Evolutionary conservation across 2,329 filamentous ascomycete species (phyloP).

Genomic region (Stagonosporopsis cucurbitacearum): DNA sequence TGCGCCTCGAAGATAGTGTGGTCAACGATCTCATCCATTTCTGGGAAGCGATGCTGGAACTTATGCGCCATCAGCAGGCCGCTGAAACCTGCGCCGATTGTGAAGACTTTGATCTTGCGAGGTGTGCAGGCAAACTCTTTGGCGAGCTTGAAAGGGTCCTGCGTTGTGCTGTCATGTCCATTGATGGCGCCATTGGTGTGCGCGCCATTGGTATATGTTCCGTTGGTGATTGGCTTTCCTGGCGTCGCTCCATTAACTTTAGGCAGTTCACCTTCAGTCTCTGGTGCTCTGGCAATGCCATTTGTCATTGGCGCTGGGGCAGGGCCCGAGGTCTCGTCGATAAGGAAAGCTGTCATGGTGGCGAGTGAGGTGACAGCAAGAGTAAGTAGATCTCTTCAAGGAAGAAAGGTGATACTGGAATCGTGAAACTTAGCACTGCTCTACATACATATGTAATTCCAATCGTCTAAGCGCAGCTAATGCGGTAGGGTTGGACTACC

Average conservation of each 20-base stretch:
- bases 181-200: conserved; percentile 1
- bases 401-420: neutral
- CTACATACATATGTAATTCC: conserved; percentile 3
- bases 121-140: conserved; percentile 27
- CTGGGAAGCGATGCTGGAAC: conserved; percentile 40
- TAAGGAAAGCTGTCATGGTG: conserved; percentile 21
- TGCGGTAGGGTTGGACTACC: neutral
- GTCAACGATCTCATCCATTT: conserved; percentile 33
- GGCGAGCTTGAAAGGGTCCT: conserved; percentile 28
- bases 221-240: conserved; percentile 14
- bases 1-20: conserved; percentile 38
- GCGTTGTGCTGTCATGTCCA: conserved; percentile 1
- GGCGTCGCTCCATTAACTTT: conserved; percentile 14
- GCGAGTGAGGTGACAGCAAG: conserved; percentile 1
- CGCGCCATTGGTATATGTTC: conserved; percentile 8
- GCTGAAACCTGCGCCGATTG: conserved; percentile 44
- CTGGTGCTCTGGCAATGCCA: neutral
- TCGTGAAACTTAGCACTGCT: neutral
- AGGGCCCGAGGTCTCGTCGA: conserved; percentile 13
- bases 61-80: conserved; percentile 46
- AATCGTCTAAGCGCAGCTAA: neutral
- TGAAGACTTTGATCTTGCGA: conserved; percentile 30
- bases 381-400: conserved; percentile 5
- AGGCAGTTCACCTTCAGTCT: conserved; percentile 20
- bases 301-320: neutral